phyloP scores from a whole-genome alignment of 129 eudicot species.

The Tagetes patula region DNA sequence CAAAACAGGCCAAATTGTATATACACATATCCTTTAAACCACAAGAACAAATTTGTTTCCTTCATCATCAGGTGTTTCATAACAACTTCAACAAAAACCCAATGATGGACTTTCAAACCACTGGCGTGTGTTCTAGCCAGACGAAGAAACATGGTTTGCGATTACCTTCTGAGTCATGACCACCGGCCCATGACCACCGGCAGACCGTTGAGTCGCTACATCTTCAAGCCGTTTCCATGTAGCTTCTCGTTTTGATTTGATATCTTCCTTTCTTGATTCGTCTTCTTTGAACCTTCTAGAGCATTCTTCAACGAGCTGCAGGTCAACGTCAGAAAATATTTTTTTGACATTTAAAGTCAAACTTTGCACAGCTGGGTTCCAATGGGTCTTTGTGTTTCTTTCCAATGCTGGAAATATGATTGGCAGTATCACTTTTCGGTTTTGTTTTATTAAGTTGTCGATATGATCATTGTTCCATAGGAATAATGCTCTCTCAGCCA shows the following conservation, averaged over 20 bases:
- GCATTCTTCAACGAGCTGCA: conserved; percentile 69
- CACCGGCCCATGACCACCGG: conserved; percentile 40
- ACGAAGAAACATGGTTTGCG: conserved; percentile 22
- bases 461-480: conserved; percentile 80
- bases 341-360: conserved; percentile 62
- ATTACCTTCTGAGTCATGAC: conserved; percentile 37
- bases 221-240: conserved; percentile 72
- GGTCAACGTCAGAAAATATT: conserved; percentile 60
- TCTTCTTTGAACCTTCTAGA: conserved; percentile 60
- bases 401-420: conserved; percentile 66
- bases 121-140: conserved; percentile 33
- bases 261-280: conserved; percentile 53
- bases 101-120: not conserved
- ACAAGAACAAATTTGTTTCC: conserved; percentile 18
- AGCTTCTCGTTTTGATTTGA: conserved; percentile 50
- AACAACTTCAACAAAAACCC: conserved; percentile 29
- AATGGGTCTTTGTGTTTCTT: conserved; percentile 58
- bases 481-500: conserved; percentile 78
- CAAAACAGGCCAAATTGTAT: conserved; percentile 26
- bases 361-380: conserved; percentile 73
- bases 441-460: conserved; percentile 67
- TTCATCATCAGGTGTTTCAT: conserved; percentile 4
- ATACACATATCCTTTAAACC: conserved; percentile 25
- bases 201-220: conserved; percentile 49
- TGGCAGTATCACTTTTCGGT: conserved; percentile 65